Conservation (phyloP, 495 filamentous ascomycete species). For the Pyrenopolyporus hunteri region DNA sequence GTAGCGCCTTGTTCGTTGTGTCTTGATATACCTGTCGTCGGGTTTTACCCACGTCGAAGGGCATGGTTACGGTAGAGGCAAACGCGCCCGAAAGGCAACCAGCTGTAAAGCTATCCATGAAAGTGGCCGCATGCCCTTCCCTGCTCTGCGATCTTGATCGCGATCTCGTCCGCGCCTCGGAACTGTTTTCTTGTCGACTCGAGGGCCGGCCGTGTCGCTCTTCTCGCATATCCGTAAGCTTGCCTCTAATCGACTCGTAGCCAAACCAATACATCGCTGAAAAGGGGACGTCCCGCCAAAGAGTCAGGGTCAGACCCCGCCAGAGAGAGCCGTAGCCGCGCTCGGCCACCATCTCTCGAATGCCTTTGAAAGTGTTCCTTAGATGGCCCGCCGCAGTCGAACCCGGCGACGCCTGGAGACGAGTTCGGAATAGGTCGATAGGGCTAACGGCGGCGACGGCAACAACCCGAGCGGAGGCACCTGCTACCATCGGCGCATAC, state of each 20-base stretch:
- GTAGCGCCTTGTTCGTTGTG: conserved; percentile 35
- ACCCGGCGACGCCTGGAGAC: conserved; percentile 81
- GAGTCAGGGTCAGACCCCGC: conserved; percentile 88
- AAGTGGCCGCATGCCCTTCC: conserved; percentile 70
- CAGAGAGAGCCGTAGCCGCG: conserved; percentile 84
- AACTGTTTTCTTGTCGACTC: conserved; percentile 33
- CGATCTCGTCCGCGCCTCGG: conserved; percentile 47
- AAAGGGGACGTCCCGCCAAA: conserved; percentile 97
- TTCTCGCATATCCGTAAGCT: conserved; percentile 67
- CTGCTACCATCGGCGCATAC: conserved; percentile 81
- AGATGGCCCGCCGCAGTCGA: conserved; percentile 61
- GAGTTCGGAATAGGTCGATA: conserved; percentile 93
- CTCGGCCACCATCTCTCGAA: conserved; percentile 76
- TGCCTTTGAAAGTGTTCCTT: conserved; percentile 71
- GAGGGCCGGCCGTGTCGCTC: conserved; percentile 48
- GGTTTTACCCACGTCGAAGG: conserved; percentile 98
- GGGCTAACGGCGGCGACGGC: conserved; percentile 86
- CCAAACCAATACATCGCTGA: conserved; percentile 98
- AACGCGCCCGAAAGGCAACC: conserved; percentile 82
- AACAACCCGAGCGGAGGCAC: conserved; percentile 73
- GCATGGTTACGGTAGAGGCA: conserved; percentile 89
- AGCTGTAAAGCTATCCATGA: conserved; percentile 86
- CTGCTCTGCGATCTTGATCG: conserved; percentile 55
- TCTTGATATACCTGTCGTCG: conserved; percentile 81
- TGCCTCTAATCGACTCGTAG: conserved; percentile 79